Conservation (phyloP, 2,329 filamentous ascomycete genomes). For the Neonectria ditissima region DNA sequence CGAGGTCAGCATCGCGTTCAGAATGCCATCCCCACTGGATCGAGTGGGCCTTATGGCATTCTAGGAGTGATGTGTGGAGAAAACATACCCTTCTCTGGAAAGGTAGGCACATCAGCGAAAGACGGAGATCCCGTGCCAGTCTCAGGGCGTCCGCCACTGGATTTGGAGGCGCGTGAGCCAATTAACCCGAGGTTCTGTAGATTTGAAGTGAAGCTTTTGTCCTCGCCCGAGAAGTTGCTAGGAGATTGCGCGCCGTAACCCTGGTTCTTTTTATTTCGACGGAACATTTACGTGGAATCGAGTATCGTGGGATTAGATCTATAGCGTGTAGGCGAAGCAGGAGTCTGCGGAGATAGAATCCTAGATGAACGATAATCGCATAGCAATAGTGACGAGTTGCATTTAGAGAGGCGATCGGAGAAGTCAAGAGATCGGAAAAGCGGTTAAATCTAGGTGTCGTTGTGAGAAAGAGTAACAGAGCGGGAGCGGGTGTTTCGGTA, state of each 20-base stretch:
- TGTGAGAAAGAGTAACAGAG: conserved; percentile 24
- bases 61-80: background rate
- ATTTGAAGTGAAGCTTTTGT: conserved; percentile 40
- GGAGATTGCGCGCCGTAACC: conserved; percentile 40
- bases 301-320: conserved; percentile 29
- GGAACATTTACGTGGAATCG: conserved; percentile 53
- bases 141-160: conserved; percentile 41
- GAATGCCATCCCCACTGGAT: background rate
- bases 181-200: conserved; percentile 47
- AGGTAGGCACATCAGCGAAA: conserved; percentile 49
- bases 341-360: conserved; percentile 4
- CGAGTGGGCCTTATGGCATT: background rate
- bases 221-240: conserved; percentile 36
- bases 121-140: conserved; percentile 44
- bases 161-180: conserved; percentile 40
- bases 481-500: conserved; percentile 33
- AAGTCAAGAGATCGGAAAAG: conserved; percentile 15
- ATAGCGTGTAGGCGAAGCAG: conserved; percentile 15
- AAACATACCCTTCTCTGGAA: conserved; percentile 56
- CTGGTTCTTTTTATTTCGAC: conserved; percentile 50
- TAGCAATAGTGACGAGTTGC: conserved; percentile 17
- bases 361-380: conserved; percentile 21
- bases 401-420: conserved; percentile 8
- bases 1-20: background rate
- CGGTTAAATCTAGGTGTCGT: conserved; percentile 19